Conservation (phyloP, 139 green algal genomes). For the Chlorella sp. region DNA sequence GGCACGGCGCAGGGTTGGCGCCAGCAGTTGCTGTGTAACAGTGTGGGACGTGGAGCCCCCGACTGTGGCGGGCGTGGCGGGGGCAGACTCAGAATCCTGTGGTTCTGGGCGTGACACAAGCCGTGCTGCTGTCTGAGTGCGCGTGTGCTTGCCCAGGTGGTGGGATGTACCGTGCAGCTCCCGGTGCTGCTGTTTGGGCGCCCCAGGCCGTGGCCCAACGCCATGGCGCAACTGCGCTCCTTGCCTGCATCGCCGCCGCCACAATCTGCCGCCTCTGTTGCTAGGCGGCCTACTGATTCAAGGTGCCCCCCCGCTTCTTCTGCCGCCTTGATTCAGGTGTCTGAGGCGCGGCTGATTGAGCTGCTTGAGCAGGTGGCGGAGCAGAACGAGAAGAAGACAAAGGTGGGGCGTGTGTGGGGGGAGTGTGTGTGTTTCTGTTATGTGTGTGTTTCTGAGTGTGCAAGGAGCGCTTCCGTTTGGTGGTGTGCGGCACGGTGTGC, state of each 20-base stretch:
- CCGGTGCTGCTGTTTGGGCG: background rate
- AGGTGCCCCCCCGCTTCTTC: background rate
- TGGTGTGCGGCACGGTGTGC: background rate
- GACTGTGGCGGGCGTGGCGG: no score
- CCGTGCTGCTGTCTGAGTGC: no score
- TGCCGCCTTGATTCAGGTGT: slow-evolving; percentile 61
- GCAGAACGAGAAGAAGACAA: slow-evolving; percentile 57
- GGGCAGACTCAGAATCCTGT: no score
- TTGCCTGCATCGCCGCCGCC: background rate
- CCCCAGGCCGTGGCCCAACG: background rate
- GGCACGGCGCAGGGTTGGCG: background rate
- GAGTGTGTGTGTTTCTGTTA: background rate
- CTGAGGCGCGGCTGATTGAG: slow-evolving; percentile 81
- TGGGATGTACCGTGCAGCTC: background rate
- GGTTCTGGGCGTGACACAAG: no score
- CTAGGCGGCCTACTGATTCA: background rate
- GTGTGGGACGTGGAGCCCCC: no score
- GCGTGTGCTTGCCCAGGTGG: no score
- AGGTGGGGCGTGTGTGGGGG: slow-evolving; percentile 21
- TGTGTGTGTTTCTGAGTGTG: background rate
- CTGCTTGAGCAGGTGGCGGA: slow-evolving; percentile 87
- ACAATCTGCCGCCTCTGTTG: background rate
- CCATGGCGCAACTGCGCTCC: background rate
- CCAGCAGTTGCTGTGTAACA: no score
- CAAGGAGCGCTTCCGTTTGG: no score